A percentile compares a stretch with the other conserved stretches of the same genome.
phyloP scores from a whole-genome alignment of 202 grass and related monocot genomes.

The Schoenoplectus triqueter region DNA sequence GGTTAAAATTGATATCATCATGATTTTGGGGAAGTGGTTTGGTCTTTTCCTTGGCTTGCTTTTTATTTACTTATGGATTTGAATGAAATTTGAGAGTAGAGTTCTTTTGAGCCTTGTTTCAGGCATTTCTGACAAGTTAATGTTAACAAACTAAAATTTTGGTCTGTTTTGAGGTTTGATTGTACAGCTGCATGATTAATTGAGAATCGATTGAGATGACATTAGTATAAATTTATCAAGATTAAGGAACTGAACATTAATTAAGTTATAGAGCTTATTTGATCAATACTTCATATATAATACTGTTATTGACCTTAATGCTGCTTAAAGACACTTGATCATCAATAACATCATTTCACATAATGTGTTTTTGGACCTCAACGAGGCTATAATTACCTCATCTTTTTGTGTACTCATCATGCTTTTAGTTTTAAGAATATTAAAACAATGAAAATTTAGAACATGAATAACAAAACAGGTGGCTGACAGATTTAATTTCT shows the following conservation, averaged over 20 bases:
- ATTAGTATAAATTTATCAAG: constrained; percentile 18
- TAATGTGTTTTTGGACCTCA: not conserved
- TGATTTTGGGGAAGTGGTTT: not conserved
- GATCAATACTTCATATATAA: not conserved
- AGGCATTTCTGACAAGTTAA: not conserved
- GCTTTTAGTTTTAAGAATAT: constrained; percentile 15
- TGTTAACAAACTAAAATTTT: not conserved
- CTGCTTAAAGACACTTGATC: not conserved
- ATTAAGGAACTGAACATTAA: not conserved
- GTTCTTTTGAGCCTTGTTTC: constrained; percentile 16
- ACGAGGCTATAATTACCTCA: not conserved
- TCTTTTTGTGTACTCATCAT: not conserved
- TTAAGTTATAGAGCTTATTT: not conserved
- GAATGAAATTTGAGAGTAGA: constrained; percentile 20
- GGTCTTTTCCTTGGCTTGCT: constrained; percentile 16
- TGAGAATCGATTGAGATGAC: not conserved
- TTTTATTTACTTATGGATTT: constrained; percentile 5
- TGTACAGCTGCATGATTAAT: not conserved
- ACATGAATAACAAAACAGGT: not conserved
- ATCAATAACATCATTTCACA: not conserved
- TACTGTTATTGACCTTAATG: not conserved
- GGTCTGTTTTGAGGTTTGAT: constrained; percentile 16
- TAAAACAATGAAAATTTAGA: not conserved
- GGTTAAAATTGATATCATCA: constrained; percentile 9
- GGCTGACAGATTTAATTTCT: constrained; percentile 3